Conservation (phyloP, 1,139 yeast species). For the Debaryomyces fabryi region DNA sequence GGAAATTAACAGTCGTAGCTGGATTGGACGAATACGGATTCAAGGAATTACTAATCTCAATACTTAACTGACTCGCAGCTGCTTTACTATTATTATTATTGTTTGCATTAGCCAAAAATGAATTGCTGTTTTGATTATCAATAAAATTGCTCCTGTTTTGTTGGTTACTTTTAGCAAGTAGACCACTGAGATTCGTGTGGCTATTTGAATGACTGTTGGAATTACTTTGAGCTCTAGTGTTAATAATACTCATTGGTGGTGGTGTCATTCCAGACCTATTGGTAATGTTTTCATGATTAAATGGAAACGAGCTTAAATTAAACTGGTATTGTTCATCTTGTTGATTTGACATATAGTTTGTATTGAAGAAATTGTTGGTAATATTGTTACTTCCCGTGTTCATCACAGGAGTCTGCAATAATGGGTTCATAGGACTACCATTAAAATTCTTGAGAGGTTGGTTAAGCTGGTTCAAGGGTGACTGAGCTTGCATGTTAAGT, state of each 20-base stretch:
- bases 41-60: conserved; percentile 29
- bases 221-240: not conserved
- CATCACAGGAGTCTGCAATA: conserved; percentile 36
- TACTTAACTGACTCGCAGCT: conserved; percentile 15
- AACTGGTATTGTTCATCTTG: conserved; percentile 39
- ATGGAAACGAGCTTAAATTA: conserved; percentile 40
- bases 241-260: conserved; percentile 2
- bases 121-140: conserved; percentile 14
- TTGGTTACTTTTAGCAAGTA: conserved; percentile 19
- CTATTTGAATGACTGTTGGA: conserved; percentile 3
- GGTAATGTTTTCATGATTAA: conserved; percentile 16
- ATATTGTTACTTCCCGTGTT: conserved; percentile 35
- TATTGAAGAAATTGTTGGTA: conserved; percentile 38
- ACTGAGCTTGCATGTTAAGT: conserved; percentile 3
- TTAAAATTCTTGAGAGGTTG: not conserved
- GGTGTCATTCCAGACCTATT: conserved; percentile 4
- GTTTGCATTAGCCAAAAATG: not conserved
- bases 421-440: conserved; percentile 17
- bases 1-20: conserved; percentile 41
- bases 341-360: conserved; percentile 24
- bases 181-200: conserved; percentile 21
- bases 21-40: conserved; percentile 39
- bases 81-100: conserved; percentile 16
- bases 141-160: conserved; percentile 17
- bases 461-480: conserved; percentile 2